phyloP scores from a whole-genome alignment of 176 grass and related monocot species.

The Musa beccarii region DNA sequence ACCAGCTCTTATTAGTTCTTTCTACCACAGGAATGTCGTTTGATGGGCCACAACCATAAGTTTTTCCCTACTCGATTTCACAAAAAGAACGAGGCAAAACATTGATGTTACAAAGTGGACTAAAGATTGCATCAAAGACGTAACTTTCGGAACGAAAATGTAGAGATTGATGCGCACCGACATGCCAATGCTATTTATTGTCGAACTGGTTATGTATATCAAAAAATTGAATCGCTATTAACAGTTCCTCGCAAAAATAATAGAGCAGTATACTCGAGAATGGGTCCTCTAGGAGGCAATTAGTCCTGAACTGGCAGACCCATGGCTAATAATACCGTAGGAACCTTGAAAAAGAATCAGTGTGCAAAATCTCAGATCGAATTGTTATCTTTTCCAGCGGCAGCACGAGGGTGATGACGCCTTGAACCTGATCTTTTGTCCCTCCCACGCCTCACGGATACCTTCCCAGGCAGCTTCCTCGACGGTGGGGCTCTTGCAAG shows the following conservation, averaged over 20 bases:
- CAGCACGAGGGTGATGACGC: constrained; percentile 30
- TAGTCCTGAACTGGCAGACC: neutral
- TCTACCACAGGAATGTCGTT: no score
- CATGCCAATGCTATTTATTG: no score
- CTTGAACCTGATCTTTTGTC: constrained; percentile 59
- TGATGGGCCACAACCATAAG: no score
- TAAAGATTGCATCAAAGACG: no score
- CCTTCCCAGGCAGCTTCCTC: constrained; percentile 29
- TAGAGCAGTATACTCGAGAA: constrained; percentile 16
- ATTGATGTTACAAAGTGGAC: no score
- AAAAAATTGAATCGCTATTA: constrained; percentile 33
- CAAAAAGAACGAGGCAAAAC: neutral
- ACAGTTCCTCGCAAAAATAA: constrained; percentile 44
- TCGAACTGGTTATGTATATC: no score
- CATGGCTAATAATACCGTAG: neutral
- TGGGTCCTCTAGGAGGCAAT: constrained; percentile 31
- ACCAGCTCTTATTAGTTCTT: no score
- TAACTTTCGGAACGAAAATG: no score
- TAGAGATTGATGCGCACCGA: no score
- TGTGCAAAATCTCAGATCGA: constrained; percentile 33
- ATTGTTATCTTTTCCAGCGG: constrained; percentile 34
- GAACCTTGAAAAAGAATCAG: neutral
- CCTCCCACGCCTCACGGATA: constrained; percentile 29
- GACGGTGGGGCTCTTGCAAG: constrained; percentile 35
- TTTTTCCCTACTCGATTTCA: neutral